These are phyloP conservation scores for Ceratocystis alfenasii DNA, from an alignment of 2,329 filamentous ascomycete species.

Conservation along the genomic window DNA sequence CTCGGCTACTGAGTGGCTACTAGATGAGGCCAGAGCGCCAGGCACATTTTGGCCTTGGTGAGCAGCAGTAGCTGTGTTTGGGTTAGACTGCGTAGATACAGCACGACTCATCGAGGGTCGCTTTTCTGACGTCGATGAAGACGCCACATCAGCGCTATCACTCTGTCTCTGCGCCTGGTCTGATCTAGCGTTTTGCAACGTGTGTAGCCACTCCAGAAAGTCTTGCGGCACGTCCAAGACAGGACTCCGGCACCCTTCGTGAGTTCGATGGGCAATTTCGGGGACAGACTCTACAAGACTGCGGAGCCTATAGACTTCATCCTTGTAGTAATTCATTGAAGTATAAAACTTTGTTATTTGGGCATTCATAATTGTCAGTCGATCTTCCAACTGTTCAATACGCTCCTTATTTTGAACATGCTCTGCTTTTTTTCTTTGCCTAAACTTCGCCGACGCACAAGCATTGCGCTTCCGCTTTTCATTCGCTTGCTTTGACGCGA, in stretches of 20 bases:
- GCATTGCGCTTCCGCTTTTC: constrained; percentile 80
- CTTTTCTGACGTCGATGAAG: not conserved
- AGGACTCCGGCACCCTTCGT: not conserved
- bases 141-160: not conserved
- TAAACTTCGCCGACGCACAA: constrained; percentile 59
- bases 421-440: constrained; percentile 67
- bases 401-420: constrained; percentile 64
- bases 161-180: not conserved
- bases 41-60: not conserved
- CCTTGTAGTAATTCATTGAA: not conserved
- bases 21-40: not conserved
- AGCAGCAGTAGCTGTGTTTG: not conserved
- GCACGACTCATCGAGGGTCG: not conserved
- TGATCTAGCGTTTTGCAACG: not conserved
- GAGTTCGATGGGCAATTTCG: not conserved
- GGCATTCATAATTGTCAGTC: not conserved
- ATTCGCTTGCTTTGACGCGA: constrained; percentile 65
- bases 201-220: not conserved
- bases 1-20: not conserved
- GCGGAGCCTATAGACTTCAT: constrained; percentile 1
- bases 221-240: not conserved
- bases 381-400: constrained; percentile 16
- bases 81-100: not conserved
- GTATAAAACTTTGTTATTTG: not conserved
- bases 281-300: not conserved